These are phyloP conservation scores for Clarireedia sp. DNA, from an alignment of 2,329 filamentous ascomycete species.

Conservation along the genomic window DNA sequence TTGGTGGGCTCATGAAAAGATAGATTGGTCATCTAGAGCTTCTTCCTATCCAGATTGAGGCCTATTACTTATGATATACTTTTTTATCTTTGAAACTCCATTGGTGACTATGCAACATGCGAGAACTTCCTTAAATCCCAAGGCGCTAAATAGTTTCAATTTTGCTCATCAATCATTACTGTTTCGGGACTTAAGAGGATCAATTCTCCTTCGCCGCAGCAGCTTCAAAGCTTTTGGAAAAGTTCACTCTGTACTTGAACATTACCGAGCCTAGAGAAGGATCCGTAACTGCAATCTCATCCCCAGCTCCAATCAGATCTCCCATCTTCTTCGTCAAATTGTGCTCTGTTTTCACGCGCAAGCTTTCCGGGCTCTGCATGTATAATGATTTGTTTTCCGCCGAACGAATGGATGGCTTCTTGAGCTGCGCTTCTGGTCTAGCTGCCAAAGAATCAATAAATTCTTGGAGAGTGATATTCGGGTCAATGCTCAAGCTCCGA, in stretches of 20 bases:
- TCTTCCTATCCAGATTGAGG: slow-evolving; percentile 12
- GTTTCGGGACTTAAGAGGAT: not conserved
- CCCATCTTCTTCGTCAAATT: slow-evolving; percentile 73
- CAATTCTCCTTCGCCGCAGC: not conserved
- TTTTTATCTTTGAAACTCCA: not conserved
- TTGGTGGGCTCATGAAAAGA: slow-evolving; percentile 20
- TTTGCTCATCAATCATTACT: not conserved
- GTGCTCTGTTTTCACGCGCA: slow-evolving; percentile 76
- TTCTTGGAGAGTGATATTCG: slow-evolving; percentile 66
- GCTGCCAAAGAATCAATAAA: slow-evolving; percentile 78
- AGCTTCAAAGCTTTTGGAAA: slow-evolving; percentile 15
- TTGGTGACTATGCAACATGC: not conserved
- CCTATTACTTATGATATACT: not conserved
- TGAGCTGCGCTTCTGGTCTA: slow-evolving; percentile 83
- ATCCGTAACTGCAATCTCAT: slow-evolving; percentile 88
- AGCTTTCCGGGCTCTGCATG: slow-evolving; percentile 71
- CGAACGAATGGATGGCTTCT: slow-evolving; percentile 79
- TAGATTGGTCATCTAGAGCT: slow-evolving; percentile 3
- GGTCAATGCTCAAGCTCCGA: slow-evolving; percentile 64
- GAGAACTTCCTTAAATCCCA: not conserved
- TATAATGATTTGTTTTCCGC: slow-evolving; percentile 82
- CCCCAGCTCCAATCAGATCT: slow-evolving; percentile 70
- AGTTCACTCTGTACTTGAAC: slow-evolving; percentile 29
- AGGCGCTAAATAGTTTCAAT: not conserved
- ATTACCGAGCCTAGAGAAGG: slow-evolving; percentile 60